Evolutionary conservation across 202 grass and related monocot species (phyloP).

Genomic region (Cymbopogon flexuosus): DNA sequence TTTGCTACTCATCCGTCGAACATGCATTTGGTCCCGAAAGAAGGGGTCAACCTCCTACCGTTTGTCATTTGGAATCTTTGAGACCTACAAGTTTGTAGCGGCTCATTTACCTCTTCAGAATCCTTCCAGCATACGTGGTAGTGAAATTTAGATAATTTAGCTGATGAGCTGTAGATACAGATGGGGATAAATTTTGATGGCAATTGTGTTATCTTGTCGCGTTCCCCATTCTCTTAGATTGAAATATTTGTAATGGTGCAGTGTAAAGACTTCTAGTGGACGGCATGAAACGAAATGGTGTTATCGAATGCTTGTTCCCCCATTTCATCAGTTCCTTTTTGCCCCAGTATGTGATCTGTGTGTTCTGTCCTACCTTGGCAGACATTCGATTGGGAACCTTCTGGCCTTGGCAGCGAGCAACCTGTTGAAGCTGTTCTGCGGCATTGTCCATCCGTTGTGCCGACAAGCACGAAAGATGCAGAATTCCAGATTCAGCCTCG

Average conservation of each 20-base stretch:
- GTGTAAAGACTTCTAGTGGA: neutral
- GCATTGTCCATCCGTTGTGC: neutral
- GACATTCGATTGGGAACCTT: neutral
- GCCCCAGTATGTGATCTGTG: too few relatives aligned
- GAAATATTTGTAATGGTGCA: neutral
- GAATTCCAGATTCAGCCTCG: neutral
- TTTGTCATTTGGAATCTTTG: neutral
- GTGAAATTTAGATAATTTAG: slow-evolving; percentile 12
- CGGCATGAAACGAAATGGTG: neutral
- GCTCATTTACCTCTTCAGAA: neutral
- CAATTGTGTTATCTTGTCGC: neutral
- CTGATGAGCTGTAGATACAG: neutral
- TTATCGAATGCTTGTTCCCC: neutral
- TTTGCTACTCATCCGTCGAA: slow-evolving; percentile 38
- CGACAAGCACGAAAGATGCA: neutral
- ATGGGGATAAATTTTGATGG: slow-evolving; percentile 14
- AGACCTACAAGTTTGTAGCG: slow-evolving; percentile 6
- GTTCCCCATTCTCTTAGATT: neutral
- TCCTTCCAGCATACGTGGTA: neutral
- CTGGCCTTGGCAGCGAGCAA: neutral
- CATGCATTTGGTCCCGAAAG: slow-evolving; percentile 8
- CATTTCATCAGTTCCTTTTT: neutral
- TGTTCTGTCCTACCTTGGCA: neutral
- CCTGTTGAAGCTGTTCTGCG: neutral
- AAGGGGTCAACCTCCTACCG: slow-evolving; percentile 2